Base-by-base conservation (phyloP, 768 basidiomycete genomes). In the Amanita pseudoporphyria region DNA sequence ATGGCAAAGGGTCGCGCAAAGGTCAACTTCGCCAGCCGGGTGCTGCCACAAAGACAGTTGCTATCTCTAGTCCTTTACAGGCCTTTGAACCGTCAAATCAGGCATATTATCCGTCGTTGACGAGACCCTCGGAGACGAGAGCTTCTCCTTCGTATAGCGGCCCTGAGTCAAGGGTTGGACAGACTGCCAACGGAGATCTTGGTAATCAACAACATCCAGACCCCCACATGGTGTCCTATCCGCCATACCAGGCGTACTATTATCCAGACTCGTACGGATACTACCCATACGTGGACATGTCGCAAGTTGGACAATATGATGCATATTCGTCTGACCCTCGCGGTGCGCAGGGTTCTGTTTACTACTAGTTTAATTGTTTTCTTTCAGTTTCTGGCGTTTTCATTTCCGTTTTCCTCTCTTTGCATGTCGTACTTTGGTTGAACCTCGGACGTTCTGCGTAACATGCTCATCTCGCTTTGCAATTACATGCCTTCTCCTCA, bases 261-360 rank as follows among this genome's bases (percentile, higher is more conserved):
- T 84, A 82, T 62, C 81, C 82, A 19, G 81, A 83, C 45, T 71
- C 75, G 53, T 86, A 86, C 57, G 71, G 70, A 50, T 87, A 86
- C 62, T 68, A 76, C 52, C 75, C 71, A 37, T 85, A 84, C 67
- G 67, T 83, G 70, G 84, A 84, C 63, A 72, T 79, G 74, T 71
- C 80, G 38, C 81, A 81, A 56, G 64, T 69, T 54, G 73, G 77
- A 62, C 77, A 76, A 57, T 86, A 84, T 65, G 83, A 84, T 55
- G 71, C 77, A 73, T 84, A 84, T 65, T 69, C 74, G 49, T 62
- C 72, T 60, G 76, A 79, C 36, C 59, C 58, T 57, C 74, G 70
- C 50, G 54, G 67, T 42, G 68, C 69, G 40, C 70, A 77, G 62
- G 72, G 73, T 54, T 67, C 73, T 55, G 74, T 74, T 57, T 84